Base-by-base conservation (phyloP, 2,329 filamentous ascomycete species). In the Colletotrichum tabaci region DNA sequence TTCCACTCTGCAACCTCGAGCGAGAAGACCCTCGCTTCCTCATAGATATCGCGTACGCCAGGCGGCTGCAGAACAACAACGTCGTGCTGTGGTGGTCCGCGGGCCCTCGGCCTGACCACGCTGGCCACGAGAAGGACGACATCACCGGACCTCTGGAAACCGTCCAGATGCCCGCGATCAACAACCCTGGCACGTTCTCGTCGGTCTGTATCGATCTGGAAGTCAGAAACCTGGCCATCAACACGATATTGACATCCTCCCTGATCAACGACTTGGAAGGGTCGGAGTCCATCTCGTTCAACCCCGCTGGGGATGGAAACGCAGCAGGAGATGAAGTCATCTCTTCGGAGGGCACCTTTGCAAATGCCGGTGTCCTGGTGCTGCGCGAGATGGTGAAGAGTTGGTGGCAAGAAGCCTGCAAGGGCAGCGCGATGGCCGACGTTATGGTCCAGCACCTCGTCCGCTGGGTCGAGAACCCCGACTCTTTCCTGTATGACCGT, bases 1-100 rank as follows among this genome's bases (percentile, higher is more conserved):
- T 99, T 5, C 96, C 96, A 1, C 87, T 99, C 9, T 98, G 96
- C 82, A 99, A 99, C 77, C 85, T 99, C 42, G 96, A 98, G 80
- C 92, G 92, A 53, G 96, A 98, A 75, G 96, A 99, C 77, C 96
- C 96, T 38, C 91, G 94, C 3, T 98, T 96, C 84, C 84, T 99
- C 66, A 99, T 99, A 76, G 96, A 99, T 79, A 90, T 99, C 66
- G 94, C 96, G 0, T 99, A 98, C 80, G 96, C 96, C 0, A 88
- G 97, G 67, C 90, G 95, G 21, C 85, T 99, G 62, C 94, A 98
- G 78, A 92, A 93, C 75, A 98, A 96, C 78, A 95, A 95, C 68
- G 94, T 99, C 1, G 93, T 99, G 7, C 86, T 99, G 8, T 99
- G 96, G 96, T 99, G 96, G 96, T 98, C 96, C 21, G 87, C 90